Percentiles rank a stretch among this genome's conserved stretches.
phyloP scores from a whole-genome alignment of 2,329 filamentous ascomycete species.

The Pestalotiopsis sp. region DNA sequence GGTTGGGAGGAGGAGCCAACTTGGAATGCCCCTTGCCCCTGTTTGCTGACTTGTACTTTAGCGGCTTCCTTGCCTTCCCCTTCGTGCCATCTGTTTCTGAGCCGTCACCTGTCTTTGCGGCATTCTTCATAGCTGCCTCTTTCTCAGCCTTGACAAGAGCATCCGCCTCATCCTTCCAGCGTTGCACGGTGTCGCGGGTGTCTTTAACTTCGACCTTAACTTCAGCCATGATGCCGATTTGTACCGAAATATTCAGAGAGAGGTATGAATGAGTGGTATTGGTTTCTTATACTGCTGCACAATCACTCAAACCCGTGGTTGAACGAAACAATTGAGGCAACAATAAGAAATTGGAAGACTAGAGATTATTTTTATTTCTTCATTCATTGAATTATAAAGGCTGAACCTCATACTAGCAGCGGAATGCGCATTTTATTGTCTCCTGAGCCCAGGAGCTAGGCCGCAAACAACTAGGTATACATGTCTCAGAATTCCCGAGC shows the following conservation, averaged over 20 bases:
- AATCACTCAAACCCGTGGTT: neutral
- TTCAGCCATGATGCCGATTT: neutral
- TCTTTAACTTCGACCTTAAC: neutral
- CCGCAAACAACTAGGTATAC: neutral
- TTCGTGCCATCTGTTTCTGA: no score
- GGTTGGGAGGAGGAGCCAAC: no score
- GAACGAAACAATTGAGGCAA: neutral
- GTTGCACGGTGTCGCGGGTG: neutral
- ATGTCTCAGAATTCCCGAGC: neutral
- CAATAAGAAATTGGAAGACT: neutral
- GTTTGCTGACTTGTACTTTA: no score
- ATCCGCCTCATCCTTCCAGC: neutral
- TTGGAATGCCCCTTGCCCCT: no score
- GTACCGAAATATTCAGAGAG: neutral
- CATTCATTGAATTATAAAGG: neutral
- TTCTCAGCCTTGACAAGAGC: no score
- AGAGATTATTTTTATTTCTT: neutral
- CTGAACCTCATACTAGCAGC: neutral
- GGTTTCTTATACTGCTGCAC: neutral
- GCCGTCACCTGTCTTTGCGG: no score
- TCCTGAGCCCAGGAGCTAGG: neutral
- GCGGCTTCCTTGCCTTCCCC: no score
- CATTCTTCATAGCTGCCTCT: no score
- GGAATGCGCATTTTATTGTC: constrained; percentile 1
- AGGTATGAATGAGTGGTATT: neutral